These are phyloP conservation scores for Penicillium sp. DNA, from an alignment of 2,329 filamentous ascomycete genomes.

Conservation along the genomic window DNA sequence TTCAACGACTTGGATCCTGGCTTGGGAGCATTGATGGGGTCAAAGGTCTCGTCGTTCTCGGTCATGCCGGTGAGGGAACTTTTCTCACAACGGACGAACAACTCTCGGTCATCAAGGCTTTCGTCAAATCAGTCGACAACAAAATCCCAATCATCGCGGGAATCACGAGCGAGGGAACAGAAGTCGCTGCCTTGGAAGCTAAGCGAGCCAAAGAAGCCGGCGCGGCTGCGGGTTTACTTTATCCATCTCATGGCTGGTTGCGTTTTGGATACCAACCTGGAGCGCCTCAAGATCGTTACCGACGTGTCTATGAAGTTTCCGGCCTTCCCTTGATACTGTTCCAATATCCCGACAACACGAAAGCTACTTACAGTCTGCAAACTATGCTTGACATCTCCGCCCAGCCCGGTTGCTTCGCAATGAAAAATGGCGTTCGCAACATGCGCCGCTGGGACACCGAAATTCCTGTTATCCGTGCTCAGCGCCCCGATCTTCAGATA, in stretches of 20 bases:
- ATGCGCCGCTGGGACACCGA: slow-evolving; percentile 63
- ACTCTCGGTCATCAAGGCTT: slow-evolving; percentile 55
- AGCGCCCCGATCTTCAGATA: slow-evolving; percentile 53
- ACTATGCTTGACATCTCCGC: slow-evolving; percentile 59
- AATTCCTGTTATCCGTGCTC: slow-evolving; percentile 56
- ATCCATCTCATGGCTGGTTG: slow-evolving; percentile 60
- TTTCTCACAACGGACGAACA: slow-evolving; percentile 58
- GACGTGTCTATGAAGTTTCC: slow-evolving; percentile 55
- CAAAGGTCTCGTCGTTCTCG: slow-evolving; percentile 58
- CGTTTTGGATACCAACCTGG: slow-evolving; percentile 60
- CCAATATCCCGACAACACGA: slow-evolving; percentile 59
- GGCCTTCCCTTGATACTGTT: slow-evolving; percentile 58
- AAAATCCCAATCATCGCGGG: slow-evolving; percentile 28
- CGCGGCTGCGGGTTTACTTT: slow-evolving; percentile 56
- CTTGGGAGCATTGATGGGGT: slow-evolving; percentile 57
- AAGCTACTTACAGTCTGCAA: slow-evolving; percentile 57
- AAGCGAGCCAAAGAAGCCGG: slow-evolving; percentile 57
- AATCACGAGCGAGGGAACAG: slow-evolving; percentile 59
- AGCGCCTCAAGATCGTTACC: slow-evolving; percentile 58
- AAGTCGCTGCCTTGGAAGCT: slow-evolving; percentile 57
- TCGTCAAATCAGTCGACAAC: slow-evolving; percentile 57
- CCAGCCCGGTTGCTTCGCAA: slow-evolving; percentile 58
- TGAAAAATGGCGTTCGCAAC: slow-evolving; percentile 62
- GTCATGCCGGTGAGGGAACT: slow-evolving; percentile 60
- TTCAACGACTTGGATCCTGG: slow-evolving; percentile 59